A percentile compares a stretch with the other conserved stretches of the same genome.
Evolutionary conservation across 1,284 basidiomycete species (phyloP).

Genomic region (Puccinia brachypodii): DNA sequence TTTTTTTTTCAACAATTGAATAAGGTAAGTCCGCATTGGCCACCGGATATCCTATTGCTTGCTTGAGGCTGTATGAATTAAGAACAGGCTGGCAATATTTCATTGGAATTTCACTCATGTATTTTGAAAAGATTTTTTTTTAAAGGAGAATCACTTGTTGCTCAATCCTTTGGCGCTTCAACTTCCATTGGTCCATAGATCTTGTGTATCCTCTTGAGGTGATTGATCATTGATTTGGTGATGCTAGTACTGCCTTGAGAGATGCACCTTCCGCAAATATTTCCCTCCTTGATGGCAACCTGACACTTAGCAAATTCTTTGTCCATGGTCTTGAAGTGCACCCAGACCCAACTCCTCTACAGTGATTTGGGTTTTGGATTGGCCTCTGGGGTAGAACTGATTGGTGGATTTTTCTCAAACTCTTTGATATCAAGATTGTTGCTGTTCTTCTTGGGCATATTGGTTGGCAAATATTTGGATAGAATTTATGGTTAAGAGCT

Average conservation of each 20-base stretch:
- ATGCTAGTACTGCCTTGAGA: neutral
- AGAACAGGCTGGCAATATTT: neutral
- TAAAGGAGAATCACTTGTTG: neutral
- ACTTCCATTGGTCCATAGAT: neutral
- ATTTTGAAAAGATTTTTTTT: too few species aligned
- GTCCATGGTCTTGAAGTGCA: neutral
- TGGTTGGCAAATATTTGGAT: too few species aligned
- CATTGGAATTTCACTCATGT: too few species aligned
- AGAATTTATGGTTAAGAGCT: too few species aligned
- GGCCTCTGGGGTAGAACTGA: too few species aligned
- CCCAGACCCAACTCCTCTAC: neutral
- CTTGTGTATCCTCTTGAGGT: neutral
- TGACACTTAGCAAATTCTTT: neutral
- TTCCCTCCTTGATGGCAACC: neutral
- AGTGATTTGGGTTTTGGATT: neutral
- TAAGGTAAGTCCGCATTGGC: neutral
- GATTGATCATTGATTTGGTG: neutral
- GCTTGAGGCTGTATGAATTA: neutral
- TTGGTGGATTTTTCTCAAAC: too few species aligned
- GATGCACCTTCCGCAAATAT: neutral
- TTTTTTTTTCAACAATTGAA: neutral
- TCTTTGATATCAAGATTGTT: too few species aligned
- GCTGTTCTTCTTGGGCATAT: too few species aligned
- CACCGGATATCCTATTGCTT: neutral
- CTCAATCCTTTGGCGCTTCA: neutral